These are phyloP conservation scores for Isoetes taiwanensis DNA, from an alignment of 75 land plant species.

Conservation along the genomic window DNA sequence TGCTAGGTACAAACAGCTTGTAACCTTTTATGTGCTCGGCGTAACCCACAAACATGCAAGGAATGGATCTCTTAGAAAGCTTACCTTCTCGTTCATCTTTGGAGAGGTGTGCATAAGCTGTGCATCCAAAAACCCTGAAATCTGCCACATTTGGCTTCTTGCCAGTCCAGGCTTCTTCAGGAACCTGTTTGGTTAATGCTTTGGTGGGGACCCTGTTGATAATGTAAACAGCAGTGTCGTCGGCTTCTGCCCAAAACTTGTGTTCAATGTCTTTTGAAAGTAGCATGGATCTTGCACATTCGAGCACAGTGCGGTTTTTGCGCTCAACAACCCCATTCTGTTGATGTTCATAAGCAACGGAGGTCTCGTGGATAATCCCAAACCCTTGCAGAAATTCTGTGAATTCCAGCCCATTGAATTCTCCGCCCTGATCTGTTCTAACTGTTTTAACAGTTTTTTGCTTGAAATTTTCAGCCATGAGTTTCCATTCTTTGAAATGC, in stretches of 20 bases:
- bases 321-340: slow-evolving; percentile 9
- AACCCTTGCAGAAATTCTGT: neutral
- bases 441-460: too few species aligned
- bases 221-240: neutral
- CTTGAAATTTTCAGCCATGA: too few species aligned
- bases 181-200: neutral
- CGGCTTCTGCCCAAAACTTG: neutral
- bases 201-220: neutral
- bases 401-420: neutral
- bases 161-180: neutral
- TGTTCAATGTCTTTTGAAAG: neutral
- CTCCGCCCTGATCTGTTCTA: neutral
- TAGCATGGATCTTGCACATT: neutral
- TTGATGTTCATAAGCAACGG: neutral
- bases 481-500: neutral
- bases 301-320: slow-evolving; percentile 7
- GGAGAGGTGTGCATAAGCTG: too few species aligned
- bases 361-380: neutral
- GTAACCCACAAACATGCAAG: too few species aligned
- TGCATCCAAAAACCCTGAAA: too few species aligned
- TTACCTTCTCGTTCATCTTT: too few species aligned
- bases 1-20: too few species aligned
- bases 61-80: too few species aligned
- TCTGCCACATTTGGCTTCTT: neutral
- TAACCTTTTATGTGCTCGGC: too few species aligned